Base-by-base conservation (phyloP, 208 protist species). In the Acanthamoeba castellanii region DNA sequence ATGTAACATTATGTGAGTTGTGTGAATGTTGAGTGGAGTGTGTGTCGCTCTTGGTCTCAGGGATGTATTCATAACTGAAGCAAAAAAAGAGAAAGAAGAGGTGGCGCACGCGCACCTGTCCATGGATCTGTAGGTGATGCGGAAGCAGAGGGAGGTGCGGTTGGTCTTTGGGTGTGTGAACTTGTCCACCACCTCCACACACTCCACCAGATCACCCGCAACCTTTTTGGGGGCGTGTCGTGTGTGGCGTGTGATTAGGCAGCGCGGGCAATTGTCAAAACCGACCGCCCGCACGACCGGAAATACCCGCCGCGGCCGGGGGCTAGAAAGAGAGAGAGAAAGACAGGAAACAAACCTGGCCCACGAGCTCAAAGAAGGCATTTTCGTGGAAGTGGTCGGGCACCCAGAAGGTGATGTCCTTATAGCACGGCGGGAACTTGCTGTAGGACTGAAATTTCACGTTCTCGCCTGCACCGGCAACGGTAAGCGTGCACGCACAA, bases 41-140 rank as follows among this genome's bases (percentile, higher is more conserved):
- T 6, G 57, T 22, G 20, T 22, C 13, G 66, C 32, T 76, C 27
- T 32, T 42, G 30, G 6, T 6, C 1, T 76, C 30, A 42, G 68
- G 37, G 37, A 42, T 42, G 37, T 42, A 42, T 42, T 42, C 61
- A 68, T 1, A 8, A 78, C 22, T 6, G 59, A 66, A 66, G 59
- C 16, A 66, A 18, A 66, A 66, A n/a, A 81, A 25, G 9, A 81
- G 30, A 30, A 9, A 18, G 27, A 22, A 68, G 16, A 22, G 27
- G 27, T 13, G 27, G 61, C 0, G 27, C 16, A 27, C 14, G 14
- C 30, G 66, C 8, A 81, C 64, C 98, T 93, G 34, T 99, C 98
- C 97, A 98, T 98, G 32, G 96, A 98, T 55, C 98, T 92, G 93
- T 98, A 99, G 22, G 95, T 96, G 76, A 99, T 98, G 64, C 98